Base-by-base conservation (phyloP, 768 basidiomycete genomes). In the Serendipita sp. region DNA sequence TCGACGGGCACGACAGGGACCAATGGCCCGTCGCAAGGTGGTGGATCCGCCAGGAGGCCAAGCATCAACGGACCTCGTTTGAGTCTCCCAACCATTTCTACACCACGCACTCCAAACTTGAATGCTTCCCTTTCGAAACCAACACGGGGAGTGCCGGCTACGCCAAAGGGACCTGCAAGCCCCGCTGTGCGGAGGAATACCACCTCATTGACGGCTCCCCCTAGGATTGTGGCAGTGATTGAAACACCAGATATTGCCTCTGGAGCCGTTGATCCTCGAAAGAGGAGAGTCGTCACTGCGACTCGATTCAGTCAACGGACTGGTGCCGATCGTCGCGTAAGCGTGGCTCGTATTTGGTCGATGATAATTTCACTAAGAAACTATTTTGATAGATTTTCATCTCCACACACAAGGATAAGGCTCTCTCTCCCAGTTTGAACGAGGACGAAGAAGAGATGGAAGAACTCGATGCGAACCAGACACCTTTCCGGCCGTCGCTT, bases 191-290 rank as follows among this genome's bases (percentile, higher is more conserved):
- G 28, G 9, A 60, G 31, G 56, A 60, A 20, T 48, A 86, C 88
- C 0, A 82, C 87, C 14, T 83, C 87, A 45, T 72, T 91, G 72
- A 89, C 86, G 11, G 86, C 86, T 16, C 86, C 89, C n/a, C 90
- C 91, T 16, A 84, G 84, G 69, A 74, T 93, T 30, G 80, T 93
- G 17, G 88, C 85, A 3, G 75, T 92, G 31, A 85, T 93, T 17
- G 88, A 88, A 71, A 91, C 88, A 9, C 88, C 90, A 0, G 91
- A 92, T 70, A 84, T 91, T 7, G 90, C 84, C n/a, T 82, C 90
- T 41, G 91, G 91, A 7, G 88, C 90, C 24, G 87, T 92, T 7
- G 91, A 94, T 71, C 82, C 88, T 17, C 76, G 79, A 71, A 90
- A 92, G 77, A 77, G 86, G 67, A 75, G 91, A 53, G 88, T 93